Evolutionary conservation across 257 asterid species (phyloP).

Genomic region (Phtheirospermum japonicum): DNA sequence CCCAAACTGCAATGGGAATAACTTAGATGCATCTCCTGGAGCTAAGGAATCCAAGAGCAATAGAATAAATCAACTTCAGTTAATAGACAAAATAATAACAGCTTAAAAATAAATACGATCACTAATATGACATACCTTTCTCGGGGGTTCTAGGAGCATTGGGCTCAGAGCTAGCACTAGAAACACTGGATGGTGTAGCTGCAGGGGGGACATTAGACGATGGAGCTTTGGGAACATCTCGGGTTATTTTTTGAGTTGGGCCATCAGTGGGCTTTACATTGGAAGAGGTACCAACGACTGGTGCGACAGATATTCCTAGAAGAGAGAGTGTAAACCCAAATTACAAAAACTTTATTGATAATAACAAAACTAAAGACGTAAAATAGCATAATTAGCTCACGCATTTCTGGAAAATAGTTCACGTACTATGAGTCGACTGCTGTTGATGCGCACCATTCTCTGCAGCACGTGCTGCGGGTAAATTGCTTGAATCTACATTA

Average conservation of each 20-base stretch:
- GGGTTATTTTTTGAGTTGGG: conserved; percentile 45
- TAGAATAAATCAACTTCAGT: conserved; percentile 5
- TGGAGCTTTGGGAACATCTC: conserved; percentile 55
- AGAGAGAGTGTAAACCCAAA: conserved; percentile 6
- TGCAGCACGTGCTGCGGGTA: conserved; percentile 33
- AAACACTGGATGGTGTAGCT: too few species aligned
- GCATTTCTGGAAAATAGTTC: neutral
- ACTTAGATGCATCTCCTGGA: conserved; percentile 58
- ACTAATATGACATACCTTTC: conserved; percentile 38
- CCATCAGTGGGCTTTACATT: conserved; percentile 41
- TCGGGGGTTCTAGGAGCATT: conserved; percentile 48
- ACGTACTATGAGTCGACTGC: conserved; percentile 35
- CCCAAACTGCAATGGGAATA: conserved; percentile 76
- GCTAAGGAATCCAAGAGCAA: conserved; percentile 27
- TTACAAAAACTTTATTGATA: neutral
- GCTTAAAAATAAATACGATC: conserved; percentile 11
- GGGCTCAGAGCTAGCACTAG: conserved; percentile 31
- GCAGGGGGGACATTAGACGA: too few species aligned
- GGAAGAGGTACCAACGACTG: conserved; percentile 34
- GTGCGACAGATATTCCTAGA: conserved; percentile 46
- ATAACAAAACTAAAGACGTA: neutral
- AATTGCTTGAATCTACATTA: conserved; percentile 39
- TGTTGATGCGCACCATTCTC: conserved; percentile 62
- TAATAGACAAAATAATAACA: conserved; percentile 17
- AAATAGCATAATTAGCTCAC: neutral